A percentile compares a stretch with the other conserved stretches of the same genome.
These are phyloP conservation scores for Boletus sp. DNA, from an alignment of 768 basidiomycete species.

Conservation along the genomic window DNA sequence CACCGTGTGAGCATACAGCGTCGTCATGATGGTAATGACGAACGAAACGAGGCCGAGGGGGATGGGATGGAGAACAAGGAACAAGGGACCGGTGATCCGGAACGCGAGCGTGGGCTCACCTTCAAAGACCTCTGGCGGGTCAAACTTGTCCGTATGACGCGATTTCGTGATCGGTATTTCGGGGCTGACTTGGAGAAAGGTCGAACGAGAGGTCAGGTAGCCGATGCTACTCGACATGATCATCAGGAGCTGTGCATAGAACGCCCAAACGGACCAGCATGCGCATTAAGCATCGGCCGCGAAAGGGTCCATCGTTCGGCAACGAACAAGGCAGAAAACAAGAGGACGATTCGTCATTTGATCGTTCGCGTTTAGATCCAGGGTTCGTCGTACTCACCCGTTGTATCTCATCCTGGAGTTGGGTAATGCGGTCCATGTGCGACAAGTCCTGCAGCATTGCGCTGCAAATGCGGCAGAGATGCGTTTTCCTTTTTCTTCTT, in stretches of 20 bases:
- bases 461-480: constrained; percentile 38
- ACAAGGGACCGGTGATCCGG: background rate
- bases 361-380: constrained; percentile 7
- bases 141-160: constrained; percentile 68
- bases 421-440: constrained; percentile 95
- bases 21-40: background rate
- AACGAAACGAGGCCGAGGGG: background rate
- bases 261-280: background rate
- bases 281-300: too few relatives aligned
- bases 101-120: constrained; percentile 38
- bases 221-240: constrained; percentile 84
- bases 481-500: constrained; percentile 2
- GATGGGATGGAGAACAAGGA: background rate
- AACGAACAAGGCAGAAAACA: background rate
- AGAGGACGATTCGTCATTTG: background rate
- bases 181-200: constrained; percentile 74
- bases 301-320: background rate
- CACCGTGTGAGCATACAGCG: background rate
- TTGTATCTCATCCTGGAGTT: constrained; percentile 93
- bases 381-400: constrained; percentile 44
- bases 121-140: constrained; percentile 72
- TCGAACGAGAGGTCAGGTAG: constrained; percentile 75
- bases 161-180: constrained; percentile 85
- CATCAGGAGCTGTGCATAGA: constrained; percentile 62
- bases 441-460: constrained; percentile 91